Base-by-base conservation (phyloP, 495 filamentous ascomycete genomes). In the Penicillium coffeae region DNA sequence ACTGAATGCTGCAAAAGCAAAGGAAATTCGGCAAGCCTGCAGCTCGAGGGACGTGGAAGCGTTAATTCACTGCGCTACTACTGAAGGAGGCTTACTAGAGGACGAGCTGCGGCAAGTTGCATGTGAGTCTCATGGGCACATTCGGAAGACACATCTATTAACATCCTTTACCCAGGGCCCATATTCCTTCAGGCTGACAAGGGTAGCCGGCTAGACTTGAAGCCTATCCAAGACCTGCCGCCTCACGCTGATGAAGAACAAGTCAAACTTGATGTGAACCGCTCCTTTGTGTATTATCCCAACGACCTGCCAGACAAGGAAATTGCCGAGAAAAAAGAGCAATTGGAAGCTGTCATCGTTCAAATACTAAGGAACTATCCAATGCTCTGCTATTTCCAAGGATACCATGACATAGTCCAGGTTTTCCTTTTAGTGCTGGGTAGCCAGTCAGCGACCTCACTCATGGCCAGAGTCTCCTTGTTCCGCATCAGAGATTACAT, bases 211-310 rank as follows among this genome's bases (percentile, higher is more conserved):
- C 16, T 50, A 6, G 36, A 56, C 43, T 56, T 64, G 19, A 51
- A 47, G 44, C 58, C 48, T n/a, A 86, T 82, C 81, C 62, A 63
- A 37, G 51, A 71, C 35, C 69, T 91, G 21, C 77, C 83, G 20
- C 75, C 53, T 4, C 90, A 96, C 66, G 71, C 70, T n/a, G 89
- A 95, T 54, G 90, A 96, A 59, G 81, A 85, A 47, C 90, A 96
- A 66, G 87, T 97, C 14, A 76, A 85, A 59, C 74, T 96, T 21
- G 93, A 98, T 63, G 94, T 98, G 42, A 79, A 97, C 64, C 77
- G 93, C 44, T 88, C 92, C n/a, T 98, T 98, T 65, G 85, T 96
- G 40, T 96, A 96, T 70, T 98, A 98, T 66, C 93, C 93, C 21
- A 74, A 81, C 51, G 80, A 91, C 93, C 75, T 44, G 74, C 53